Conservation (phyloP, 2,329 filamentous ascomycete species). For the Daldinia sp. region DNA sequence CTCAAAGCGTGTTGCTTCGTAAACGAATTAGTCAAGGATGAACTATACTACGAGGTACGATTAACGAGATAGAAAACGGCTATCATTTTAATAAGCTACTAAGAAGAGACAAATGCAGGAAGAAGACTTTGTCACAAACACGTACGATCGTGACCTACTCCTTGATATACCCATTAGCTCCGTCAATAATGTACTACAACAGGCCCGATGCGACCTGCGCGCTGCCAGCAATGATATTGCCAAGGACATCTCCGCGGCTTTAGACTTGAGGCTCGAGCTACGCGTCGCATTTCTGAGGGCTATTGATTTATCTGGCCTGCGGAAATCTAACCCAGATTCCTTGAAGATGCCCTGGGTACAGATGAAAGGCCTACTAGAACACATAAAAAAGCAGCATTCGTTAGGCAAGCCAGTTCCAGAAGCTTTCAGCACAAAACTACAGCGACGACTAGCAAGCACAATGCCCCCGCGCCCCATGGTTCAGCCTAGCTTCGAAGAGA, state of each 20-base stretch:
- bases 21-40: slow-evolving; percentile 77
- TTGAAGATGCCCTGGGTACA: slow-evolving; percentile 61
- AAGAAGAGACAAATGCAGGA: slow-evolving; percentile 69
- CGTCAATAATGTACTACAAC: slow-evolving; percentile 62
- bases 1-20: slow-evolving; percentile 85
- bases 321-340: slow-evolving; percentile 54
- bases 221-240: slow-evolving; percentile 40
- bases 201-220: slow-evolving; percentile 50
- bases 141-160: slow-evolving; percentile 82
- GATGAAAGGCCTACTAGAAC: slow-evolving; percentile 59
- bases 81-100: slow-evolving; percentile 11
- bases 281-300: slow-evolving; percentile 69
- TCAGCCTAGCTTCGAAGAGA: slow-evolving; percentile 75
- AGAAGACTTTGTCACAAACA: slow-evolving; percentile 94
- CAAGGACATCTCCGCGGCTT: slow-evolving; percentile 58
- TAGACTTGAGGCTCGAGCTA: slow-evolving; percentile 71
- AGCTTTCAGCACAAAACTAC: slow-evolving; percentile 90
- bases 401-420: slow-evolving; percentile 73
- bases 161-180: slow-evolving; percentile 65
- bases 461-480: slow-evolving; percentile 93
- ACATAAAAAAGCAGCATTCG: slow-evolving; percentile 66
- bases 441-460: slow-evolving; percentile 90
- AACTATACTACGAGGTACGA: slow-evolving; percentile 87
- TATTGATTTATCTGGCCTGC: slow-evolving; percentile 57
- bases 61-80: too few relatives aligned